These are phyloP conservation scores for Tylopilus vinaceipallidus DNA, from an alignment of 768 basidiomycete genomes.

Conservation along the genomic window DNA sequence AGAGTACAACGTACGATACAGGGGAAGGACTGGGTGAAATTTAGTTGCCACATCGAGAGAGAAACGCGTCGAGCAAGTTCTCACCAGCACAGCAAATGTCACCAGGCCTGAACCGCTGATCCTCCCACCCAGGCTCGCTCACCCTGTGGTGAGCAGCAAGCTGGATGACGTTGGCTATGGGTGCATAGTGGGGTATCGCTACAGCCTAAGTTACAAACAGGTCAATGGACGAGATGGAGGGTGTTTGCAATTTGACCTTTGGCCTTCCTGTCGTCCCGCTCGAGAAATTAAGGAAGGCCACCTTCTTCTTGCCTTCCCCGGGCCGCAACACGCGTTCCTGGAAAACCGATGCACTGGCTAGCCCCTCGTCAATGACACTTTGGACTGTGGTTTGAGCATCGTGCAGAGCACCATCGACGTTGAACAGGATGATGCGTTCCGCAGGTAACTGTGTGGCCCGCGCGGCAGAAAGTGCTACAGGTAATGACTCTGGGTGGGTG, in stretches of 20 bases:
- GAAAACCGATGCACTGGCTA: constrained; percentile 37
- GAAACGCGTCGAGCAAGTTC: constrained; percentile 7
- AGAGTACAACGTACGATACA: constrained; percentile 49
- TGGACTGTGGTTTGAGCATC: constrained; percentile 39
- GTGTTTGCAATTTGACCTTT: too few relatives aligned
- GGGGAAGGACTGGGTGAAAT: constrained; percentile 49
- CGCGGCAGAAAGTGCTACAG: constrained; percentile 46
- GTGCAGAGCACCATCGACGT: constrained; percentile 19
- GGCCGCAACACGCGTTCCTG: constrained; percentile 48
- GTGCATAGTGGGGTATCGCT: constrained; percentile 56
- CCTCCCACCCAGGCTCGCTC: constrained; percentile 43
- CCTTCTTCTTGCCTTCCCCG: constrained; percentile 65
- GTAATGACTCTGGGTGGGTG: constrained; percentile 43
- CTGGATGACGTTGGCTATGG: constrained; percentile 64
- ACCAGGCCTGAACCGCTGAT: constrained; percentile 55
- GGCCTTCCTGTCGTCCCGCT: constrained; percentile 77
- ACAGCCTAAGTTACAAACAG: constrained; percentile 41
- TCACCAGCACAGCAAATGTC: constrained; percentile 60
- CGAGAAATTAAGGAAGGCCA: constrained; percentile 71
- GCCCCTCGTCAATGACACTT: constrained; percentile 48
- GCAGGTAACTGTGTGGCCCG: constrained; percentile 38
- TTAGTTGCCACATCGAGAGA: neutral
- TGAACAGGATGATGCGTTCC: constrained; percentile 44
- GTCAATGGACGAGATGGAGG: neutral
- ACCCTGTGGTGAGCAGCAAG: constrained; percentile 52